Evolutionary conservation across 2,329 filamentous ascomycete species (phyloP).

Genomic region (Aspergillus puulaauensis): DNA sequence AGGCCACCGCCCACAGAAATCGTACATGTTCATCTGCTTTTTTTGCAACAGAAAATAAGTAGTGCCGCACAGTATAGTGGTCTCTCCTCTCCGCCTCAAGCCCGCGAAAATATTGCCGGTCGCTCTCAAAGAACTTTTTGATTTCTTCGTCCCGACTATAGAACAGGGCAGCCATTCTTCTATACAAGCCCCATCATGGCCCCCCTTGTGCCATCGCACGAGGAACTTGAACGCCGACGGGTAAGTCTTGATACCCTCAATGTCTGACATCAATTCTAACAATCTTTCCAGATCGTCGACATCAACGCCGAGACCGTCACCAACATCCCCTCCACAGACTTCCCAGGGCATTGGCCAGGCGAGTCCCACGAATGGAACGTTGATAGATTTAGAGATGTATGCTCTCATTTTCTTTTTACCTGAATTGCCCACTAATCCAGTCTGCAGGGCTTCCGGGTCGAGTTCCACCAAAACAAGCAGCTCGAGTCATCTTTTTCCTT

Average conservation of each 20-base stretch:
- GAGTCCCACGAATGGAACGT: slow-evolving; percentile 82
- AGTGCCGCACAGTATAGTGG: slow-evolving; percentile 20
- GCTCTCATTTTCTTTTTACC: slow-evolving; percentile 6
- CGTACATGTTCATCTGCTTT: neutral
- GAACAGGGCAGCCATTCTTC: slow-evolving; percentile 14
- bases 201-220: slow-evolving; percentile 42
- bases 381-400: slow-evolving; percentile 65
- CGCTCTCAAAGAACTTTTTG: slow-evolving; percentile 34
- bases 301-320: slow-evolving; percentile 89
- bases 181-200: slow-evolving; percentile 35
- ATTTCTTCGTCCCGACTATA: slow-evolving; percentile 20
- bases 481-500: slow-evolving; percentile 85
- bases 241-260: slow-evolving; percentile 27
- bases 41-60: neutral
- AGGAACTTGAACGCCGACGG: slow-evolving; percentile 45
- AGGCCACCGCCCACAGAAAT: neutral
- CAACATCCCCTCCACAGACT: slow-evolving; percentile 85
- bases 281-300: slow-evolving; percentile 66
- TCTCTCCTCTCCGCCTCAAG: slow-evolving; percentile 24
- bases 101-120: slow-evolving; percentile 28
- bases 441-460: slow-evolving; percentile 65
- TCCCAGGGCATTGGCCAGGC: slow-evolving; percentile 84
- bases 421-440: neutral
- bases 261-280: slow-evolving; percentile 16
- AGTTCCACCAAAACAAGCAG: slow-evolving; percentile 80